Conservation (phyloP, 106 monocot genomes). For the Triglochin maritima region DNA sequence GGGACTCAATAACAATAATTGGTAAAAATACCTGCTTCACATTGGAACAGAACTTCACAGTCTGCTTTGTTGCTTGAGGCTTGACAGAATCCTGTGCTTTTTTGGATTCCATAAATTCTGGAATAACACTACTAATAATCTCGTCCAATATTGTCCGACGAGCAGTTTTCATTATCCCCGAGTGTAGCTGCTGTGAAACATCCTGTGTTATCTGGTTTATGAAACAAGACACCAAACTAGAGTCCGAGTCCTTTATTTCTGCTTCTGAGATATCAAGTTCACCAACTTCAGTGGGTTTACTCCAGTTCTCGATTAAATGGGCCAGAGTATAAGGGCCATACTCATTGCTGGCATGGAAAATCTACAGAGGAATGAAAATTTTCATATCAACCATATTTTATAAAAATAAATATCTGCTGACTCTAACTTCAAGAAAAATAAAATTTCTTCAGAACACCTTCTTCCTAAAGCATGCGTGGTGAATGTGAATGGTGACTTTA, state of each 20-base stretch:
- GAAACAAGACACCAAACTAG: slow-evolving; percentile 26
- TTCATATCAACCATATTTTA: neutral
- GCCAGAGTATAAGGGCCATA: slow-evolving; percentile 66
- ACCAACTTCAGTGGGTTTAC: slow-evolving; percentile 8
- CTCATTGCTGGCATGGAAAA: slow-evolving; percentile 56
- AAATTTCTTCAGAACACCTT: no score
- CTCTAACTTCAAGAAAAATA: no score
- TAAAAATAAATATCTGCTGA: no score
- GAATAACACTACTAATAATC: slow-evolving; percentile 55
- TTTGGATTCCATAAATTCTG: slow-evolving; percentile 55
- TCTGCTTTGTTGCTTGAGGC: slow-evolving; percentile 17
- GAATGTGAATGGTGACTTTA: no score
- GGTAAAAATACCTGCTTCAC: slow-evolving; percentile 17
- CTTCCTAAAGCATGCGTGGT: no score
- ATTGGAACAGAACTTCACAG: slow-evolving; percentile 10
- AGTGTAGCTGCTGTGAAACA: slow-evolving; percentile 56
- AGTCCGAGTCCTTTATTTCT: slow-evolving; percentile 6
- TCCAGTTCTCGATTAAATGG: slow-evolving; percentile 63
- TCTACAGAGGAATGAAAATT: slow-evolving; percentile 21
- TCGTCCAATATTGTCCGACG: slow-evolving; percentile 70
- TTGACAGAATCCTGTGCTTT: slow-evolving; percentile 26
- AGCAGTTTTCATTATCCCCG: slow-evolving; percentile 65
- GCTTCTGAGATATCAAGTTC: slow-evolving; percentile 16
- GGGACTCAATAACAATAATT: neutral
- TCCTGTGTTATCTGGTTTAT: slow-evolving; percentile 47